Conservation (phyloP, 73 alveolate genomes). For the Breviolum minutum region DNA sequence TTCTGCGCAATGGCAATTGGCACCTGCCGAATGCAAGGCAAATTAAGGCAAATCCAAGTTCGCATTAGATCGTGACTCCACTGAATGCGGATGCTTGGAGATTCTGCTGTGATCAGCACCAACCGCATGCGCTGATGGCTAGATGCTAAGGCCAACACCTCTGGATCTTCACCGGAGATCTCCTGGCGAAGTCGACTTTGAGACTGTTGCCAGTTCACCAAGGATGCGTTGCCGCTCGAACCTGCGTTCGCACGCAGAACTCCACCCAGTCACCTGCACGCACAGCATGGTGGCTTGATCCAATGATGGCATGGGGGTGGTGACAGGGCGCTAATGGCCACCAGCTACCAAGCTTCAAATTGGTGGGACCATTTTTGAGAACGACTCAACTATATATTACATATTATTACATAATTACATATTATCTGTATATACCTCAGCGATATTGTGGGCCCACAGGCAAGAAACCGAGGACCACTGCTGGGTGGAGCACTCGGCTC, state of each 20-base stretch:
- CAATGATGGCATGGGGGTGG: neutral
- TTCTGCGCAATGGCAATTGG: neutral
- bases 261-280: constrained; percentile 35
- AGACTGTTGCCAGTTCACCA: no score
- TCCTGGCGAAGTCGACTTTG: neutral
- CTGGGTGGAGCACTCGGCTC: no score
- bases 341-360: neutral
- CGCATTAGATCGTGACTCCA: no score
- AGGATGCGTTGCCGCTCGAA: neutral
- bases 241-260: neutral
- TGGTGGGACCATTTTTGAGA: neutral
- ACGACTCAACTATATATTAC: no score
- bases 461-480: no score
- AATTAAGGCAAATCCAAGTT: no score
- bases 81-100: no score
- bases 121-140: neutral
- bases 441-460: no score
- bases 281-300: no score
- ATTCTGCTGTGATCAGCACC: neutral
- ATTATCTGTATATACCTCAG: neutral
- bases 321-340: neutral
- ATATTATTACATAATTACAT: neutral
- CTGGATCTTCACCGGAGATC: neutral
- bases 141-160: neutral
- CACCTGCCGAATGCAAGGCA: neutral